A percentile compares a stretch with the other conserved stretches of the same genome.
These are phyloP conservation scores for Penicillium paxilli DNA, from an alignment of 495 filamentous ascomycete genomes.

Conservation along the genomic window DNA sequence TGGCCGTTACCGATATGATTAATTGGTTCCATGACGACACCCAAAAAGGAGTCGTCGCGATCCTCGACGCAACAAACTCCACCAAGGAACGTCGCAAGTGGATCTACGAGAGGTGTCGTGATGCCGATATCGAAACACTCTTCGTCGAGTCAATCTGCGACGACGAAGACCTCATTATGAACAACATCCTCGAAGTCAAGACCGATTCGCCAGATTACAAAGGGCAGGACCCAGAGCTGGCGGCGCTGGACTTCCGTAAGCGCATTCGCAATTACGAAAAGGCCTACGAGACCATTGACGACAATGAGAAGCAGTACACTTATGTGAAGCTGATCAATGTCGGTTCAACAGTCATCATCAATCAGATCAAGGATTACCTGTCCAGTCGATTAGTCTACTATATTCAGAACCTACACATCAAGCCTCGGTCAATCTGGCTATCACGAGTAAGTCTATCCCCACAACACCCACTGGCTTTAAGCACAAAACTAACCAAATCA, in stretches of 20 bases:
- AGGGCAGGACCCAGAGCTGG: slow-evolving; percentile 88
- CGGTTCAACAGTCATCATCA: slow-evolving; percentile 92
- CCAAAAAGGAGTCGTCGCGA: slow-evolving; percentile 72
- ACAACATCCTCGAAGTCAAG: slow-evolving; percentile 97
- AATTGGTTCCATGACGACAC: slow-evolving; percentile 72
- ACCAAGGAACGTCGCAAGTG: slow-evolving; percentile 86
- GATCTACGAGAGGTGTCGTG: slow-evolving; percentile 75
- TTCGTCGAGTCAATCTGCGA: slow-evolving; percentile 97
- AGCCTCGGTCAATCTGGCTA: slow-evolving; percentile 95
- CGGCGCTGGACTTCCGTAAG: slow-evolving; percentile 87
- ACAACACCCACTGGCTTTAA: background rate
- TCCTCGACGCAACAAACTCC: slow-evolving; percentile 94
- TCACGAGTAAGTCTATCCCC: slow-evolving; percentile 69
- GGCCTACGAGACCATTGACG: slow-evolving; percentile 89
- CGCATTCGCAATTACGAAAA: slow-evolving; percentile 96
- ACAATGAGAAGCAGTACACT: slow-evolving; percentile 78
- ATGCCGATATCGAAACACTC: slow-evolving; percentile 79
- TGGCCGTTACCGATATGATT: slow-evolving; percentile 87
- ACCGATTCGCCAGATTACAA: slow-evolving; percentile 92
- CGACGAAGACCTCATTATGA: slow-evolving; percentile 91
- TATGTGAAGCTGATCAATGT: slow-evolving; percentile 98
- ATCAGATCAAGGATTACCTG: slow-evolving; percentile 93
- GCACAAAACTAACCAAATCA: slow-evolving; percentile 28
- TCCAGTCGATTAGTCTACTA: slow-evolving; percentile 97
- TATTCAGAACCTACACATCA: slow-evolving; percentile 97